These are phyloP conservation scores for Plectosphaerella sp. DNA, from an alignment of 2,329 filamentous ascomycete genomes.

Conservation along the genomic window DNA sequence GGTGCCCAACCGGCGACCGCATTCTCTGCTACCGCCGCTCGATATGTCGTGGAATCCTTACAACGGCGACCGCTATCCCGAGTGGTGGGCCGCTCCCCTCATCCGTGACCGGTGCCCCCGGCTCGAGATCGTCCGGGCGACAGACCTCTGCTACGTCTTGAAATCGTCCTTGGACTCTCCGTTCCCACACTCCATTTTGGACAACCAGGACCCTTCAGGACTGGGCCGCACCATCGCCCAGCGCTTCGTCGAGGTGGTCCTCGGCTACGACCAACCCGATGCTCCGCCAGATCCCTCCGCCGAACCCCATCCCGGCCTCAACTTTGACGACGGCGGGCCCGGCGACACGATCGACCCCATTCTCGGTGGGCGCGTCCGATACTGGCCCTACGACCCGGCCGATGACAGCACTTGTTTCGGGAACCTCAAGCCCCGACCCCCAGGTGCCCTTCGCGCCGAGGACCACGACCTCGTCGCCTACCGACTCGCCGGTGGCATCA, in stretches of 20 bases:
- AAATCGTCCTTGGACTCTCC: slow-evolving; percentile 28
- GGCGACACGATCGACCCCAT: background rate
- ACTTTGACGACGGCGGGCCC: slow-evolving; percentile 15
- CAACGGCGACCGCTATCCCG: slow-evolving; percentile 15
- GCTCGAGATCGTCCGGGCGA: slow-evolving; percentile 37
- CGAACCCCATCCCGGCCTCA: slow-evolving; percentile 17
- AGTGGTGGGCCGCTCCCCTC: slow-evolving; percentile 36
- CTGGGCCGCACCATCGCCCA: slow-evolving; percentile 35
- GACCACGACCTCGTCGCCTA: slow-evolving; percentile 32
- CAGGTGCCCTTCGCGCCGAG: slow-evolving; percentile 14
- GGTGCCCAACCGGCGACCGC: slow-evolving; percentile 30
- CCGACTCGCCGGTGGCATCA: slow-evolving; percentile 29
- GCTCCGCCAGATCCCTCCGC: slow-evolving; percentile 20
- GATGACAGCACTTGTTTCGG: slow-evolving; percentile 14
- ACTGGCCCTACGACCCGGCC: slow-evolving; percentile 12
- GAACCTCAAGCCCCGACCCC: slow-evolving; percentile 16
- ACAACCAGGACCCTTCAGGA: slow-evolving; percentile 30
- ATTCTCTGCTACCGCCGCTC: too few species aligned
- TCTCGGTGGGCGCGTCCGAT: slow-evolving; percentile 4
- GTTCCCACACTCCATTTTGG: slow-evolving; percentile 9
- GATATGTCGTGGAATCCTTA: too few species aligned
- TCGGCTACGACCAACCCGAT: slow-evolving; percentile 32
- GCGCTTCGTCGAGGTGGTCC: slow-evolving; percentile 41
- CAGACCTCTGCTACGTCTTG: slow-evolving; percentile 34
- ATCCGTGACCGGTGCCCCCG: slow-evolving; percentile 28